Evolutionary conservation across 176 grass and related monocot genomes (phyloP), one percentile per base, ranked within the genome.

Genomic region (Oryza punctata): DNA sequence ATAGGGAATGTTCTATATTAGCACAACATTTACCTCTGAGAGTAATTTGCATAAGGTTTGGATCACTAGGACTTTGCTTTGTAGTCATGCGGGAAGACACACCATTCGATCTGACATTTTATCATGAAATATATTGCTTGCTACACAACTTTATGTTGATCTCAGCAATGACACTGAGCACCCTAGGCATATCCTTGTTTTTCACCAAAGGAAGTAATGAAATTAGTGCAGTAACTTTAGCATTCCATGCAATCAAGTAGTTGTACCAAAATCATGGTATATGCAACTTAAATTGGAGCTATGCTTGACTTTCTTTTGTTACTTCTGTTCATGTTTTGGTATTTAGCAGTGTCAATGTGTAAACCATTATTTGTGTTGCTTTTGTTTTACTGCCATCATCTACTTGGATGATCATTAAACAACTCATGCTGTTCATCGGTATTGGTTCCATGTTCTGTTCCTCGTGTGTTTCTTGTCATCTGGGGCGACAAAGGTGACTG

Each of bases 101-200:
- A 85, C 23, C 43, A 27, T 30, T 16, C 49, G 41, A 61, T 61
- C 30, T 0, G 75, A n/a, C 38, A 85, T 63, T 70, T 63, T 25
- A 64, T 44, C 37, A 24, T 49, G 76, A 81, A 65, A 59, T 14
- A 24, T 57, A 77, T 68, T 10, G 14, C 7, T 90, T 19, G 50
- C 24, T 41, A 15, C 72, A 5, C 43, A 77, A 70, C 41, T 85
- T 70, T 77, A 45, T 78, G 75, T 40, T 47, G 3, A 73, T 79
- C 19, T 46, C 28, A 37, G 37, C 40, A 67, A 47, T 40, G 6
- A 4, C 46, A 76, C 24, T 69, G 10, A 32, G 11, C 70, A 49
- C 5, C 18, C 81, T 73, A 4, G 13, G 40, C 11, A 64, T 64
- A 63, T 70, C 13, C 65, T 43, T 45, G 29, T 81, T 45, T 64